These are phyloP conservation scores for Trifolium fragiferum DNA, from an alignment of 306 rosid species.

Conservation along the genomic window DNA sequence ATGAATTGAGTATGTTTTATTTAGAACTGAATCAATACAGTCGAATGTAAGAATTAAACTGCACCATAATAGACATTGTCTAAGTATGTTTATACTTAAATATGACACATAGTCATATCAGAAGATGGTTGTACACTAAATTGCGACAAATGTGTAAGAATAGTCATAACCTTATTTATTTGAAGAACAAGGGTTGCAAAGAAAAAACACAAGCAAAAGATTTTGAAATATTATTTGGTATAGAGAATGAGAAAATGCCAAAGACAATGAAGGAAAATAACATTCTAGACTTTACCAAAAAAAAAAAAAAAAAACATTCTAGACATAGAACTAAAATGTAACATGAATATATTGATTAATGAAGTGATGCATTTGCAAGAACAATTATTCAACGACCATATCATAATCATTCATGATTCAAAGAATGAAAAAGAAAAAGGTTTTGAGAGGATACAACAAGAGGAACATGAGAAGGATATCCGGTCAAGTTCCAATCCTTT, in stretches of 20 bases:
- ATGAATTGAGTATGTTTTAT: background rate
- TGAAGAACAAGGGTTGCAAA: conserved; percentile 56
- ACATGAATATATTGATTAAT: conserved; percentile 52
- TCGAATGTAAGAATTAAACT: conserved; percentile 38
- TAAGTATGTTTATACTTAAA: conserved; percentile 71
- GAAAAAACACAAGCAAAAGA: conserved; percentile 45
- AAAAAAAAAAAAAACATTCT: conserved; percentile 60
- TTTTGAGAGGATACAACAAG: conserved; percentile 79
- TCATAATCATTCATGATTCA: conserved; percentile 55
- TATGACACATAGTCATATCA: conserved; percentile 69
- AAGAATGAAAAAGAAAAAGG: conserved; percentile 64
- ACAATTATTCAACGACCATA: conserved; percentile 62
- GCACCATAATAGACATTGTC: conserved; percentile 33
- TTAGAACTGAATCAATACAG: conserved; percentile 52
- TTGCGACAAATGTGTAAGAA: conserved; percentile 76
- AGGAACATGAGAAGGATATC: conserved; percentile 70
- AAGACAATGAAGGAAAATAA: conserved; percentile 60
- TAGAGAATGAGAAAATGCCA: conserved; percentile 53
- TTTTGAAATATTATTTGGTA: conserved; percentile 53
- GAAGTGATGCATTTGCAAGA: conserved; percentile 85
- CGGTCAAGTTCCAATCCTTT: conserved; percentile 48
- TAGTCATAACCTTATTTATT: conserved; percentile 54
- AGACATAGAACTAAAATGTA: conserved; percentile 53
- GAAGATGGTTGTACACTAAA: conserved; percentile 72
- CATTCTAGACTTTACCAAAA: conserved; percentile 56